Evolutionary conservation across 148 eudicot species (phyloP).

Genomic region (Camellia sinensis): DNA sequence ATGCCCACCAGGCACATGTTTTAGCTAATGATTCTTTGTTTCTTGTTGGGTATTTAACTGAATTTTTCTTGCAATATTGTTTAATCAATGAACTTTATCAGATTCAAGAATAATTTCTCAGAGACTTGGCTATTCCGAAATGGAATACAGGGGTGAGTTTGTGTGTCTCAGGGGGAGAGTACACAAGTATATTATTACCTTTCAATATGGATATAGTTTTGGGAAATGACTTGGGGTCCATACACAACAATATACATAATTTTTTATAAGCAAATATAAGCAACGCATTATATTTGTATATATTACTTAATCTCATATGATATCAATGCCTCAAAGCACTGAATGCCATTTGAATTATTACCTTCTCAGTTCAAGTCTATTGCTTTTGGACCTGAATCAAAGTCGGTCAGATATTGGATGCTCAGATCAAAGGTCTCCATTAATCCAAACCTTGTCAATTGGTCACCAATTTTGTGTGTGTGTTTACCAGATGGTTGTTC

Average conservation of each 20-base stretch:
- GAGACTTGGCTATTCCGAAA: background rate
- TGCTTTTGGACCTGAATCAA: conserved; percentile 39
- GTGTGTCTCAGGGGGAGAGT: background rate
- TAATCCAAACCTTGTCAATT: conserved; percentile 28
- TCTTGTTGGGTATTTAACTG: background rate
- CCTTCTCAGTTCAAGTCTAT: conserved; percentile 60
- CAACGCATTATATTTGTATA: no score
- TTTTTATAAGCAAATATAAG: background rate
- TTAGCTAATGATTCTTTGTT: background rate
- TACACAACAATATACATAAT: conserved; percentile 24
- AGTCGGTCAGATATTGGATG: conserved; percentile 46
- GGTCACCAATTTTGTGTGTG: conserved; percentile 23
- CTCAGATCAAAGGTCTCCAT: conserved; percentile 65
- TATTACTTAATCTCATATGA: conserved; percentile 14
- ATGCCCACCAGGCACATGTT: background rate
- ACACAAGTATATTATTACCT: conserved; percentile 6
- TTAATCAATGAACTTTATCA: background rate
- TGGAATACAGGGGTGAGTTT: no score
- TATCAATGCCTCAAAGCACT: conserved; percentile 24
- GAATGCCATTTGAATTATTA: conserved; percentile 29
- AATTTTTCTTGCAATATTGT: no score
- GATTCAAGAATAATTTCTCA: background rate
- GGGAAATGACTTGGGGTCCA: conserved; percentile 18
- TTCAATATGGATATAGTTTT: conserved; percentile 19
- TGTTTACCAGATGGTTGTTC: conserved; percentile 30